Percentiles rank a stretch among this genome's conserved stretches.
phyloP scores from a whole-genome alignment of 805 yeast genomes.

The Pachysolen tannophilus region DNA sequence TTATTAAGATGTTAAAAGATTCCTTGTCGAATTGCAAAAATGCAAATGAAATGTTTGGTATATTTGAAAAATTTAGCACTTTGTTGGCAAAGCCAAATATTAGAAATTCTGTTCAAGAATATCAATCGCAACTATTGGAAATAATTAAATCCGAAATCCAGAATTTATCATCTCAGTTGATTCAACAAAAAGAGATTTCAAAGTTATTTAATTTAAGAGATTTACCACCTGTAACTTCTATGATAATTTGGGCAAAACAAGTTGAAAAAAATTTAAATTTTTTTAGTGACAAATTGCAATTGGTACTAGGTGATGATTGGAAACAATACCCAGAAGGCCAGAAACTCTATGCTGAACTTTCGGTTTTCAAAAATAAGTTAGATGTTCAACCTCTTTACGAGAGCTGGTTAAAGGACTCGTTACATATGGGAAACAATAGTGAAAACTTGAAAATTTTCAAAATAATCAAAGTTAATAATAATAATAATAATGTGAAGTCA shows the following conservation, averaged over 20 bases:
- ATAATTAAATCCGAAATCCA: conserved; percentile 40
- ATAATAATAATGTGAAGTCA: conserved; percentile 13
- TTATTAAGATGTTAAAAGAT: conserved; percentile 31
- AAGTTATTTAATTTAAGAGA: conserved; percentile 32
- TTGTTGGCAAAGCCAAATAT: conserved; percentile 46
- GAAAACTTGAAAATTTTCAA: conserved; percentile 23
- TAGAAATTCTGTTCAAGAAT: conserved; percentile 50
- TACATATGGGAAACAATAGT: conserved; percentile 4
- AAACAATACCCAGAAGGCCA: conserved; percentile 56
- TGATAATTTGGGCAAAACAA: conserved; percentile 46
- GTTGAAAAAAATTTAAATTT: conserved; percentile 33
- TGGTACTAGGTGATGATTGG: conserved; percentile 58
- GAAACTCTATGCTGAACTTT: conserved; percentile 44
- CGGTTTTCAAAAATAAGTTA: conserved; percentile 35
- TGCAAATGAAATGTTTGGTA: conserved; percentile 42
- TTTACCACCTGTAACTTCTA: conserved; percentile 38
- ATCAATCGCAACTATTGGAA: conserved; percentile 42
- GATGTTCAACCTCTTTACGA: conserved; percentile 33
- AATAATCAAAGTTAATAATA: conserved; percentile 18
- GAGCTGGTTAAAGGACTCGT: conserved; percentile 37
- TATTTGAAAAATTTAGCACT: conserved; percentile 40
- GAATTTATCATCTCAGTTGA: conserved; percentile 31
- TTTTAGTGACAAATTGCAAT: conserved; percentile 36
- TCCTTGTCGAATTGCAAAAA: conserved; percentile 30
- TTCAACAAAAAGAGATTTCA: conserved; percentile 25